Percentiles rank a stretch among this genome's conserved stretches.
These are phyloP conservation scores for Angomonas ambiguus DNA, from an alignment of 208 protist genomes.

Conservation along the genomic window DNA sequence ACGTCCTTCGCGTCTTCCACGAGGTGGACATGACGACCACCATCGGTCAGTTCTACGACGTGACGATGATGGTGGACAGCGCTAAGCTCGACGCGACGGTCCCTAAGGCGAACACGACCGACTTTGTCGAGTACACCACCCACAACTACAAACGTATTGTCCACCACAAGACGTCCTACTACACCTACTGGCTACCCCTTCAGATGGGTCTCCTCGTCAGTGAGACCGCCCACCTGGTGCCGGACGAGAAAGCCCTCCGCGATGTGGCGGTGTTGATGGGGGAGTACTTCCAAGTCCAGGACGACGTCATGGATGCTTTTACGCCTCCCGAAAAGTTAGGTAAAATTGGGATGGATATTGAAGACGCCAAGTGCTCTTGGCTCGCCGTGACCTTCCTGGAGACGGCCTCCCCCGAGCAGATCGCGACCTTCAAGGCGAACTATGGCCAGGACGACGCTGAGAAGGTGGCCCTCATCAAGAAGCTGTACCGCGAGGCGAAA, in stretches of 20 bases:
- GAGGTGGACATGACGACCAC: constrained; percentile 92
- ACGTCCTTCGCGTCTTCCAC: constrained; percentile 92
- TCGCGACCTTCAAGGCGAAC: constrained; percentile 81
- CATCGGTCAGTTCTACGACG: constrained; percentile 95
- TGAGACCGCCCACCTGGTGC: constrained; percentile 47
- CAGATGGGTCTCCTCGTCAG: constrained; percentile 92
- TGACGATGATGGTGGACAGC: constrained; percentile 89
- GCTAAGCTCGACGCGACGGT: constrained; percentile 79
- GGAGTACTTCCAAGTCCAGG: constrained; percentile 97
- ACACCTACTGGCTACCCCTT: constrained; percentile 96
- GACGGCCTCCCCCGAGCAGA: constrained; percentile 46
- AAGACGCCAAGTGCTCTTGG: constrained; percentile 98
- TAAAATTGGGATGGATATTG: constrained; percentile 98
- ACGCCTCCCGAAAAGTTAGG: constrained; percentile 93
- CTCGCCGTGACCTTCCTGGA: constrained; percentile 88
- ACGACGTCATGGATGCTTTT: constrained; percentile 98
- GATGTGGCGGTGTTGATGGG: constrained; percentile 93
- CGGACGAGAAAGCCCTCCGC: constrained; percentile 51
- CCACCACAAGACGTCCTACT: constrained; percentile 97
- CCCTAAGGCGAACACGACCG: constrained; percentile 52
- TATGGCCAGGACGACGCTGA: constrained; percentile 76
- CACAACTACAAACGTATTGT: constrained; percentile 92
- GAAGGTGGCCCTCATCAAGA: constrained; percentile 87
- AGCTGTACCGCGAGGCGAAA: constrained; percentile 77
- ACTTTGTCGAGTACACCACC: constrained; percentile 84